phyloP scores from a whole-genome alignment of 306 rosid species.

The Trichosanthes truncata region DNA sequence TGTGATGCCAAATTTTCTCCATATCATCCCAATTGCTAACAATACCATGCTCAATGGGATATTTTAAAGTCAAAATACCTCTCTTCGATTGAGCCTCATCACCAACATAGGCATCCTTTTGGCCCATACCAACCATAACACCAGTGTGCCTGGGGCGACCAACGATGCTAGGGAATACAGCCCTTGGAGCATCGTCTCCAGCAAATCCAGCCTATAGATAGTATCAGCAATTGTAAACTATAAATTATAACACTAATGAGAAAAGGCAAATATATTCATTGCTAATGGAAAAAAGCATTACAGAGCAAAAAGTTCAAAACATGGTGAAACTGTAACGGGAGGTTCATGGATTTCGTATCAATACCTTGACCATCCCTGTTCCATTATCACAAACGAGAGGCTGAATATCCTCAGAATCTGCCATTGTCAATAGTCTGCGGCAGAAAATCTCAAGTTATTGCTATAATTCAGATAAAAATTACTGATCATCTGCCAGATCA shows the following conservation, averaged over 20 bases:
- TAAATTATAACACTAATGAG: background rate
- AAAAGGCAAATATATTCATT: background rate
- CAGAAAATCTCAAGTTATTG: constrained; percentile 12
- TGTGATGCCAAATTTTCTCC: constrained; percentile 99
- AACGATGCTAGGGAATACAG: constrained; percentile 93
- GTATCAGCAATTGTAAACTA: background rate
- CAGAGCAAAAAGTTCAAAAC: background rate
- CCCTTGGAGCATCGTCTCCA: constrained; percentile 98
- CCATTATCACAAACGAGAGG: constrained; percentile 97
- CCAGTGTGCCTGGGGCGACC: constrained; percentile 98
- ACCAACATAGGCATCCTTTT: constrained; percentile 94
- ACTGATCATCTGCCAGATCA: background rate
- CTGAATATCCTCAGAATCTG: constrained; percentile 85
- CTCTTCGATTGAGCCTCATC: constrained; percentile 97
- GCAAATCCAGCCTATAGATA: constrained; percentile 86
- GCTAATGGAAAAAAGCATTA: background rate
- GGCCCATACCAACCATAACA: constrained; percentile 99
- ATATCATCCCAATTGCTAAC: constrained; percentile 97
- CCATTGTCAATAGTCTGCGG: constrained; percentile 44
- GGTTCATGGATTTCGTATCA: constrained; percentile 10
- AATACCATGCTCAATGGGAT: constrained; percentile 93
- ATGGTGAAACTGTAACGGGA: background rate
- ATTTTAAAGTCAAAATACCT: constrained; percentile 83
- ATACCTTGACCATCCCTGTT: constrained; percentile 96
- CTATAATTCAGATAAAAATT: background rate